Evolutionary conservation across 1,139 yeast genomes (phyloP), one percentile per base, ranked within the genome.

Genomic region (Saccharomyces uvarum): DNA sequence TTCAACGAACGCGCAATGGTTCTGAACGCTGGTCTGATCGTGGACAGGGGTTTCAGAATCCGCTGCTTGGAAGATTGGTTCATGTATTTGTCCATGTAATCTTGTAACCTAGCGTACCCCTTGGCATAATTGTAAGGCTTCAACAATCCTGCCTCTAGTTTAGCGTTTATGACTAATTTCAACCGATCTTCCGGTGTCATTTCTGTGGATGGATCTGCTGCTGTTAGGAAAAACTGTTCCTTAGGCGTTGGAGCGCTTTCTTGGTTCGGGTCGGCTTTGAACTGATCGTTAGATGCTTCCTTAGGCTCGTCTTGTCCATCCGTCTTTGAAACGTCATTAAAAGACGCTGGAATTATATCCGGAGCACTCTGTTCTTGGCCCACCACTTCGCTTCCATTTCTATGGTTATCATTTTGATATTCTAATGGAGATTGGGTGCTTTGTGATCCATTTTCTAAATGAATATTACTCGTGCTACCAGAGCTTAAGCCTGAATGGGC

Each of bases 171-270:
- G n/a, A 93, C 98, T 67, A 90, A 95, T 65, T 89, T 89, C 62
- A 93, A 77, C 60, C 97, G 78, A 66, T 91, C 98, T 68, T 91
- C 98, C 0, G 98, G 97, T 0, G 96, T 88, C 46, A 88, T 86
- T 63, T 89, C 97, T 0, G 95, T 89, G 0, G 96, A 87, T 1
- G 99, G 99, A 68, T 93, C 98, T 0, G 98, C 98, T 0, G 99
- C 98, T 0, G 98, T 91, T 54, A 93, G 74, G 73, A 93, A 91
- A 72, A 93, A 93, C 71, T 90, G 90, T 68, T 91, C 98, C 61
- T 91, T 78, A 1, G 97, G 96, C 1, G 95, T 84, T 3, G 59
- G 54, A 11, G 53, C 50, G 14, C 50, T 28, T 51, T 50, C 14
- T 9, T 14, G 7, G 47, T 24, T 24, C 11, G 32, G 14, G 11